Evolutionary conservation across 495 filamentous ascomycete genomes (phyloP).

Genomic region (Parathielavia appendiculata): DNA sequence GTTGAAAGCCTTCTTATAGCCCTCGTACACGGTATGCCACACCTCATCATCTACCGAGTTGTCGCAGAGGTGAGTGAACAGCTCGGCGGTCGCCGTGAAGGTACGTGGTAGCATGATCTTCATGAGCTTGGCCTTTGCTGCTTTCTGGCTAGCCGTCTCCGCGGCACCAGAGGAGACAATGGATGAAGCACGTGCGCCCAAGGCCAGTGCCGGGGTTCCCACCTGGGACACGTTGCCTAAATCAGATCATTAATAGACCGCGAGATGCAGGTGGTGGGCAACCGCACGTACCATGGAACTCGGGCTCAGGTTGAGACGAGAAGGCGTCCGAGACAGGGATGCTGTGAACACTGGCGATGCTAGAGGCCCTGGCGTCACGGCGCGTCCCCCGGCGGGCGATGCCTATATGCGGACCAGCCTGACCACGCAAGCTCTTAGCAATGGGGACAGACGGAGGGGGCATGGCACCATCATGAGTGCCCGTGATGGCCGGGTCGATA

Average conservation of each 20-base stretch:
- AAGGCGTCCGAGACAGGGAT: slow-evolving; percentile 9
- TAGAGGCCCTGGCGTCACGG: slow-evolving; percentile 10
- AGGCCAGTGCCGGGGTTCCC: neutral
- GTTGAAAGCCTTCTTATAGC: slow-evolving; percentile 6
- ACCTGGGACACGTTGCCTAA: neutral
- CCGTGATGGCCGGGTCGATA: slow-evolving; percentile 27
- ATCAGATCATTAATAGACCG: neutral
- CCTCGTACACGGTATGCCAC: slow-evolving; percentile 12
- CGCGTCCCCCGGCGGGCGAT: slow-evolving; percentile 21
- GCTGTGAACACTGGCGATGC: slow-evolving; percentile 24
- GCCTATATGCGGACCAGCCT: neutral
- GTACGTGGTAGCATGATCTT: slow-evolving; percentile 13
- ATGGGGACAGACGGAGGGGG: slow-evolving; percentile 24
- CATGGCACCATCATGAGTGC: slow-evolving; percentile 20
- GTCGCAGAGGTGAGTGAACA: slow-evolving; percentile 19
- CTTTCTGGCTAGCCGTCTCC: slow-evolving; percentile 14
- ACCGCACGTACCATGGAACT: slow-evolving; percentile 17
- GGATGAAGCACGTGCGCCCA: slow-evolving; percentile 2
- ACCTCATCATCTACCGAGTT: slow-evolving; percentile 2
- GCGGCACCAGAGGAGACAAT: neutral
- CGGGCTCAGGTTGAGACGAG: slow-evolving; percentile 19
- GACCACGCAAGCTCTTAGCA: slow-evolving; percentile 17
- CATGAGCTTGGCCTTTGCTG: slow-evolving; percentile 15
- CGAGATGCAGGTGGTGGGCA: neutral
- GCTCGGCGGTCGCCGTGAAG: slow-evolving; percentile 14